Base-by-base conservation (phyloP, 371 early-diverging fungal genomes). In the Thermomucor indicae-seudaticae region DNA sequence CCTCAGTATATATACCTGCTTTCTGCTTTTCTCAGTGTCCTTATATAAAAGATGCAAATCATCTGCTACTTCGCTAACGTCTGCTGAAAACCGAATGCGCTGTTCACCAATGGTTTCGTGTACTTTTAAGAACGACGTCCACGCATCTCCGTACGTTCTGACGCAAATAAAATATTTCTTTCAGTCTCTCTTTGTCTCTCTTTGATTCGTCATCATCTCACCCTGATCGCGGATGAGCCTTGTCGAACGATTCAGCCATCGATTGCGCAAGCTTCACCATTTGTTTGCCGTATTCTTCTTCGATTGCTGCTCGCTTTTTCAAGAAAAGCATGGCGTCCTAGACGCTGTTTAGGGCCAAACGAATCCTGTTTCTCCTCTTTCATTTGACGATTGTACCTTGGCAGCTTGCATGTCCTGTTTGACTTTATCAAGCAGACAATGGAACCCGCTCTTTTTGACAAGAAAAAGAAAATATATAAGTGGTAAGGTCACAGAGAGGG, bases 91-190 rank as follows among this genome's bases (percentile, higher is more conserved):
- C 48, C 82, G 79, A 14, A 84, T 55, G 0, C 87, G 75, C 50
- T 83, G 81, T 51, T 86, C 81, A 4, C 86, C 93, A 45, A 91
- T 73, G 1, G 75, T 73, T 55, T 88, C 90, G 64, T 93, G 92
- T 16, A 89, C 73, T 46, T 80, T 78, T 34, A 84, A 54, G 28
- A 84, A 75, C n/a, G 72, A 67, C n/a, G 59, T 58, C 83, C 83
- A 83, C 41, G 74, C 66, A 52, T 79, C 79, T 6, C 81, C 80
- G 58, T 73, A 85, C 10, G 85, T 17, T 19, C 47, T 47, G 17
- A 14, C 28, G 45, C 14, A 51, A 10, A 22, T 42, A 23, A 4
- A 24, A 27, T 4, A 46, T 2, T 8, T 28, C 19, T 24, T 19
- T 12, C 12, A n/a, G 17, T 42, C 16, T 7, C 24, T 17, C 8